phyloP scores from a whole-genome alignment of 179 eudicot species.

The Actinidia polygama region DNA sequence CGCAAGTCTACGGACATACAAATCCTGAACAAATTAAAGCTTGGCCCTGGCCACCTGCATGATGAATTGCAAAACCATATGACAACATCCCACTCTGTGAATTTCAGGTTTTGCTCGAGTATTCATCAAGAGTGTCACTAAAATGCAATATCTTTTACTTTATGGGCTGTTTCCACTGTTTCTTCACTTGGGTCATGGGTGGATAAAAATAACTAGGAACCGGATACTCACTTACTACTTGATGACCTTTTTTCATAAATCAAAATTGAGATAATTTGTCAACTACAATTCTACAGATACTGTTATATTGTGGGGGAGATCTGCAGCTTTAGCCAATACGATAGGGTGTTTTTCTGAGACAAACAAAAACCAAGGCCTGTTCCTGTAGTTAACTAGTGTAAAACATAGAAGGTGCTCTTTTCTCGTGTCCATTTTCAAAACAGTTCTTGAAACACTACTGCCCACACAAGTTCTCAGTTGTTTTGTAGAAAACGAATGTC shows the following conservation, averaged over 20 bases:
- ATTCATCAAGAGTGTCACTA: constrained; percentile 78
- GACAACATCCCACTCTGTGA: constrained; percentile 81
- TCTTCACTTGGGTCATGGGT: constrained; percentile 97
- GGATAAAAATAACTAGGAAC: constrained; percentile 79
- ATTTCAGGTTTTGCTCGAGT: constrained; percentile 90
- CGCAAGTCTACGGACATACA: constrained; percentile 85
- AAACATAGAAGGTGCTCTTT: constrained; percentile 95
- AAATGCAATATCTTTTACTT: constrained; percentile 85
- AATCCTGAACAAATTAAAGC: constrained; percentile 81
- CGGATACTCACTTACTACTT: constrained; percentile 85
- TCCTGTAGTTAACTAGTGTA: constrained; percentile 90
- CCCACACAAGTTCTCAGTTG: constrained; percentile 97
- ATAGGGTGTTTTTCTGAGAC: constrained; percentile 73
- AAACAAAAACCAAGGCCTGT: constrained; percentile 76
- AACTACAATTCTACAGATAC: constrained; percentile 89
- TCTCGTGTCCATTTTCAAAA: constrained; percentile 88
- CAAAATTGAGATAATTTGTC: constrained; percentile 94
- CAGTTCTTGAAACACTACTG: constrained; percentile 95
- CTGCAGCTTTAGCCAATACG: constrained; percentile 92
- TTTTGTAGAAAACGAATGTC: constrained; percentile 97
- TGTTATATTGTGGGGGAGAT: constrained; percentile 91
- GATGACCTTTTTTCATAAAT: constrained; percentile 58
- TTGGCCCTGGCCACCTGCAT: constrained; percentile 98
- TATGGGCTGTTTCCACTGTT: constrained; percentile 90
- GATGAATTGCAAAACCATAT: constrained; percentile 94